These are phyloP conservation scores for Malus sylvestris DNA, from an alignment of 306 rosid species.

Conservation along the genomic window DNA sequence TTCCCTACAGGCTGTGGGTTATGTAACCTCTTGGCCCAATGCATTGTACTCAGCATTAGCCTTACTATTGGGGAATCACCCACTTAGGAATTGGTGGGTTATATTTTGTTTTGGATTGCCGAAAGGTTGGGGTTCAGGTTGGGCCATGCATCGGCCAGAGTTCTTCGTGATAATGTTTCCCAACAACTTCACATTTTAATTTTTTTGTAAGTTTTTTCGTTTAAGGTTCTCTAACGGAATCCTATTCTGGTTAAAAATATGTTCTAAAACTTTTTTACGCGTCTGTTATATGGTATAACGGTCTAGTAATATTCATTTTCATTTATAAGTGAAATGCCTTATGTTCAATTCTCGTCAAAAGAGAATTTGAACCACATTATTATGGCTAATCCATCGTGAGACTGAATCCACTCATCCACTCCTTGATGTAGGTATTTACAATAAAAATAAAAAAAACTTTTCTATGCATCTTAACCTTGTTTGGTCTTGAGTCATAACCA, in stretches of 20 bases:
- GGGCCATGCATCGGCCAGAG: neutral
- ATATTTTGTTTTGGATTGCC: neutral
- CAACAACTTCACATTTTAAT: no score
- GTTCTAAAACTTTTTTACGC: neutral
- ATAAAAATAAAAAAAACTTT: neutral
- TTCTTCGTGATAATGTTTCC: neutral
- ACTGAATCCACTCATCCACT: no score
- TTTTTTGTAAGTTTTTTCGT: no score
- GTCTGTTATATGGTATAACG: neutral
- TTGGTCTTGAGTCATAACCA: neutral
- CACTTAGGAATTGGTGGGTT: neutral
- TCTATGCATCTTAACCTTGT: neutral
- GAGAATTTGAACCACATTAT: no score
- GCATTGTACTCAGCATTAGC: neutral
- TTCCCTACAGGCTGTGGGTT: neutral
- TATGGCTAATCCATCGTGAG: no score
- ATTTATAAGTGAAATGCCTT: no score
- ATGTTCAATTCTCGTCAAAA: no score
- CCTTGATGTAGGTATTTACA: no score
- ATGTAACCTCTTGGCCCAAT: neutral
- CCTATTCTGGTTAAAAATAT: neutral
- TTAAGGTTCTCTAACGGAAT: neutral
- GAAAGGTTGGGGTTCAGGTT: neutral
- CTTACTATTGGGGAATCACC: neutral
- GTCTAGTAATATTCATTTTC: fast-evolving